A percentile compares a stretch with the other conserved stretches of the same genome.
Conservation (phyloP, 2,329 filamentous ascomycete species). For the Xylaria sp. region DNA sequence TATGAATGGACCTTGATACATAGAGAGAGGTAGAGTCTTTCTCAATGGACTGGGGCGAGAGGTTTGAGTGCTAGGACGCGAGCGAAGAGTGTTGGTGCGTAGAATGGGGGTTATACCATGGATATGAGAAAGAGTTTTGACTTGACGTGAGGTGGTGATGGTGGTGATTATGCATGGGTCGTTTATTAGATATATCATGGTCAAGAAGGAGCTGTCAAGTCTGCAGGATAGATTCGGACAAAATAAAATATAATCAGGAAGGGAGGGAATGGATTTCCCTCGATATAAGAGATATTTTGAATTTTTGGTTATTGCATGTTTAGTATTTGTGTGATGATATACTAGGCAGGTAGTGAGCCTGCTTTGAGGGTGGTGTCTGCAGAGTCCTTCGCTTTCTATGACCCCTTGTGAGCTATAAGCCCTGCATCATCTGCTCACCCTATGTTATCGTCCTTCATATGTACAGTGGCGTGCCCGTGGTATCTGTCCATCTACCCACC, state of each 20-base stretch:
- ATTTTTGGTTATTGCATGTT: too few species aligned
- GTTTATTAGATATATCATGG: neutral
- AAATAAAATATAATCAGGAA: neutral
- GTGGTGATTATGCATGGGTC: neutral
- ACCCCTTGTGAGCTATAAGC: neutral
- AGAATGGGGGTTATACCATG: constrained; percentile 3
- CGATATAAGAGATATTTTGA: neutral
- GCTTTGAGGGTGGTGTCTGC: too few species aligned
- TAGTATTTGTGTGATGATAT: constrained; percentile 3
- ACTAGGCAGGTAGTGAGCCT: neutral
- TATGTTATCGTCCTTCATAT: neutral
- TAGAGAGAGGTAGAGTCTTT: constrained; percentile 59
- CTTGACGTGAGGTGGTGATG: neutral
- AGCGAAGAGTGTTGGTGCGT: constrained; percentile 31
- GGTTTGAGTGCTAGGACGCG: constrained; percentile 20
- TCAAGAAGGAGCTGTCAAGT: neutral
- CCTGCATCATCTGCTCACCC: neutral
- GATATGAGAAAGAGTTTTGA: neutral
- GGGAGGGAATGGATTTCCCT: constrained; percentile 3
- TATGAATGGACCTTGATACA: constrained; percentile 69
- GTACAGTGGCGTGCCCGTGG: neutral
- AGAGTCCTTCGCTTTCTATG: neutral
- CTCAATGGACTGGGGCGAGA: constrained; percentile 17
- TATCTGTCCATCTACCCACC: neutral
- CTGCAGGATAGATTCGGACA: constrained; percentile 18